Base-by-base conservation (phyloP, 768 basidiomycete species). In the Royoungia palumana region DNA sequence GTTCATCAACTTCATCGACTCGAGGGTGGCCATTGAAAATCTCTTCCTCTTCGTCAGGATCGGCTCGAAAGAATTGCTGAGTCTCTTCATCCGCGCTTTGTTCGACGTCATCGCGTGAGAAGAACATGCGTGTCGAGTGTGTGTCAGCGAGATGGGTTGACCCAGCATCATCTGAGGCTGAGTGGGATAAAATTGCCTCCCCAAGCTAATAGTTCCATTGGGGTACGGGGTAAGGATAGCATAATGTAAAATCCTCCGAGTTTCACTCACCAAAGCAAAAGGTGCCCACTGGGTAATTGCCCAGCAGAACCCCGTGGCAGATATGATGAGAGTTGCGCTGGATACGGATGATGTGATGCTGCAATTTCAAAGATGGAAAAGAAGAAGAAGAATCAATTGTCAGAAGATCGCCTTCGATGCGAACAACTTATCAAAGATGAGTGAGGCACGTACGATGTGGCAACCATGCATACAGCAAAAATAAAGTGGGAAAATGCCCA, bases 281-380 rank as follows among this genome's bases (percentile, higher is more conserved):
- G 94, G 94, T 4, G 85, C 92, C 95, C 94, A 97, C 67, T 87
- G 86, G 1, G 85, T 80, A 44, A 97, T 77, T 6, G 93, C 92
- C 90, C 89, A 96, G n/a, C 89, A 86, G 58, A 96, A 86, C 0
- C 95, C 95, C 7, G 85, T 85, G 12, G 88, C 56, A 8, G 85
- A 79, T 43, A 96, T 80, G 51, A 97, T 75, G 12, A 83, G 47
- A 1, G 87, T 92, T 16, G 91, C 86, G 0, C 86, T 83, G 14
- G 61, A 61, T 1, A 94, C 86, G 14, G 76, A 81, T 9, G 79
- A 75, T 3, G 83, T 86, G 56, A 94, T 79, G 55, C 90, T 95
- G 59, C 7, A 35, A 51, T 53, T 55, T 20, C 45, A 44, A 53
- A 45, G 35, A 41, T 28, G 37, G 25, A 35, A 40, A 54, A 49